These are phyloP conservation scores for Leptodontidium sp. DNA, from an alignment of 2,329 filamentous ascomycete species.

Conservation along the genomic window DNA sequence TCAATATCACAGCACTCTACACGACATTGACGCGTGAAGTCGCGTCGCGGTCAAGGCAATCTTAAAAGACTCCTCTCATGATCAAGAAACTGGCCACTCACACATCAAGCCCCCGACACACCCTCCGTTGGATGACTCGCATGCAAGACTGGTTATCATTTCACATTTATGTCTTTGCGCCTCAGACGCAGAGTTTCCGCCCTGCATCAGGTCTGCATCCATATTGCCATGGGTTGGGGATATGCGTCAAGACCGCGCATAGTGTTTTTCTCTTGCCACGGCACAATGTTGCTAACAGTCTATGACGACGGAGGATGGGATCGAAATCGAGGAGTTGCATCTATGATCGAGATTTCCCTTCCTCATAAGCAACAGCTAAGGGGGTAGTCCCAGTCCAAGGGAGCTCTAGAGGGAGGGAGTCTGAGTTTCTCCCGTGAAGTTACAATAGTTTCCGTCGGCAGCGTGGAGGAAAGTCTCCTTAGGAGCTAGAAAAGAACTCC, in stretches of 20 bases:
- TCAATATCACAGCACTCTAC: constrained; percentile 23
- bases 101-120: background rate
- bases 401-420: constrained; percentile 6
- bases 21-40: constrained; percentile 18
- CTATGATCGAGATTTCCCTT: background rate
- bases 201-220: constrained; percentile 19
- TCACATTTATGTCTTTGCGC: constrained; percentile 12
- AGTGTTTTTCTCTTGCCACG: constrained; percentile 19
- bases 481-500: constrained; percentile 21
- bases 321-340: constrained; percentile 7
- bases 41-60: constrained; percentile 21
- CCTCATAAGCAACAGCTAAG: constrained; percentile 8
- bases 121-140: constrained; percentile 22
- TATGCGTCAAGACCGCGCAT: constrained; percentile 24
- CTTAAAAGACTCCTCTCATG: constrained; percentile 17
- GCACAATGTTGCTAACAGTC: constrained; percentile 1
- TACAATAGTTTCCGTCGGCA: constrained; percentile 18
- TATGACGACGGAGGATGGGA: constrained; percentile 11
- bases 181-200: constrained; percentile 17
- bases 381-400: constrained; percentile 10
- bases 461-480: constrained; percentile 10
- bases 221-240: background rate
- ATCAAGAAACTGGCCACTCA: constrained; percentile 17
- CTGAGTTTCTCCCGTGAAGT: constrained; percentile 23
- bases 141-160: constrained; percentile 12